Evolutionary conservation across 345 rosid genomes (phyloP).

Genomic region (Raphanus sativus): DNA sequence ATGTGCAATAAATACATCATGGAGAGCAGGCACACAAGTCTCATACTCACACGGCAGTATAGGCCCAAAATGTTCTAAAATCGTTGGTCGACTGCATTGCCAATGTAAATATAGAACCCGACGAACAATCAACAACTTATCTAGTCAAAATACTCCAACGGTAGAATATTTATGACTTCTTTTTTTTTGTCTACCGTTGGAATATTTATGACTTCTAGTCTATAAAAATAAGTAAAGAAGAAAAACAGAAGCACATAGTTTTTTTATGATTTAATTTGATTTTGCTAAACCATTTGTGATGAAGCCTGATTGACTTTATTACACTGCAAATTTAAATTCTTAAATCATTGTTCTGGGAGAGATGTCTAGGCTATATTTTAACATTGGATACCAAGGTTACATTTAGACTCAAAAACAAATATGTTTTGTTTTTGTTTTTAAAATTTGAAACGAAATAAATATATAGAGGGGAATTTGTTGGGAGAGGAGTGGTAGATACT

Average conservation of each 20-base stretch:
- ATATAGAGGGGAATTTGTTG: constrained; percentile 32
- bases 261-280: background rate
- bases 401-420: too few relatives aligned
- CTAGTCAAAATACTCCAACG: background rate
- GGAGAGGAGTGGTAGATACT: constrained; percentile 39
- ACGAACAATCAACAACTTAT: background rate
- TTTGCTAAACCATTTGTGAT: background rate
- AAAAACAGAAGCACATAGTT: background rate
- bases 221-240: background rate
- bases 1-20: background rate
- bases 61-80: background rate
- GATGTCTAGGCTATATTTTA: background rate
- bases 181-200: background rate
- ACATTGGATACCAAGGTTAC: background rate
- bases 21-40: background rate
- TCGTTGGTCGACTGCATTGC: background rate
- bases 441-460: constrained; percentile 25
- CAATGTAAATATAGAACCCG: background rate
- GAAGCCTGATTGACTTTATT: background rate
- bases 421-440: background rate
- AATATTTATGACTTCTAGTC: background rate
- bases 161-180: background rate
- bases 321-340: background rate
- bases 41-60: background rate
- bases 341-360: background rate